Percentiles rank a stretch among this genome's conserved stretches.
Evolutionary conservation across 1,139 yeast genomes (phyloP).

Genomic region (Blastobotrys raffinosifermentans): DNA sequence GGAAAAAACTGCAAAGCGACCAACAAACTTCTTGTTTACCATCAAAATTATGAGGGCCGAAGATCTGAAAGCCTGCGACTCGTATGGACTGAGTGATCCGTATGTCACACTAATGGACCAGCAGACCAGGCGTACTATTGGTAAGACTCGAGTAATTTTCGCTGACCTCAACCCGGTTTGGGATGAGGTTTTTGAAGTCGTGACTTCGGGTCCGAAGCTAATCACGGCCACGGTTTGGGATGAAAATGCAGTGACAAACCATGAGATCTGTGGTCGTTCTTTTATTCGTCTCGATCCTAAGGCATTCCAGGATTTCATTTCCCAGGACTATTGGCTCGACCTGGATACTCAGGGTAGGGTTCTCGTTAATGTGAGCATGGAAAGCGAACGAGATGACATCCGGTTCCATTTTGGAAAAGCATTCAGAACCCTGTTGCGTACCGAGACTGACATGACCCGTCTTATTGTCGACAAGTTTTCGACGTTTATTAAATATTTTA

Average conservation of each 20-base stretch:
- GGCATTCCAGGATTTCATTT: conserved; percentile 61
- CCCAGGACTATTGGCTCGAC: conserved; percentile 52
- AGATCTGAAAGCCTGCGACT: conserved; percentile 50
- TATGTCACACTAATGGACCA: conserved; percentile 67
- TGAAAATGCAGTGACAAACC: conserved; percentile 48
- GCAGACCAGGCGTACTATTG: conserved; percentile 50
- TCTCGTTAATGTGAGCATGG: conserved; percentile 62
- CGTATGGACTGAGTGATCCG: conserved; percentile 55
- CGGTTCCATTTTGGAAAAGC: conserved; percentile 75
- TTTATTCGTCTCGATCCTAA: conserved; percentile 58
- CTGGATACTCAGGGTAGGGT: conserved; percentile 66
- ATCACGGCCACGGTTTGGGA: conserved; percentile 72
- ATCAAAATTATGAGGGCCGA: conserved; percentile 66
- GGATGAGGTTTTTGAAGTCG: conserved; percentile 78
- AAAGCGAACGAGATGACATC: conserved; percentile 72
- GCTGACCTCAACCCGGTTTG: conserved; percentile 70
- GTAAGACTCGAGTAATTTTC: conserved; percentile 61
- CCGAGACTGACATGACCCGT: conserved; percentile 59
- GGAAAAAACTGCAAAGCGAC: conserved; percentile 30
- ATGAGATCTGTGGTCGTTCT: conserved; percentile 67
- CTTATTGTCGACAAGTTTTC: conserved; percentile 56
- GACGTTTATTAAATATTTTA: conserved; percentile 40
- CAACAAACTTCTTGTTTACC: conserved; percentile 54
- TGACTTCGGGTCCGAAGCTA: conserved; percentile 35
- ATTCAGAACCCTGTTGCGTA: conserved; percentile 55